A percentile compares a stretch with the other conserved stretches of the same genome.
Conservation (phyloP, 306 rosid genomes). For the Gastrolobium bilobum region DNA sequence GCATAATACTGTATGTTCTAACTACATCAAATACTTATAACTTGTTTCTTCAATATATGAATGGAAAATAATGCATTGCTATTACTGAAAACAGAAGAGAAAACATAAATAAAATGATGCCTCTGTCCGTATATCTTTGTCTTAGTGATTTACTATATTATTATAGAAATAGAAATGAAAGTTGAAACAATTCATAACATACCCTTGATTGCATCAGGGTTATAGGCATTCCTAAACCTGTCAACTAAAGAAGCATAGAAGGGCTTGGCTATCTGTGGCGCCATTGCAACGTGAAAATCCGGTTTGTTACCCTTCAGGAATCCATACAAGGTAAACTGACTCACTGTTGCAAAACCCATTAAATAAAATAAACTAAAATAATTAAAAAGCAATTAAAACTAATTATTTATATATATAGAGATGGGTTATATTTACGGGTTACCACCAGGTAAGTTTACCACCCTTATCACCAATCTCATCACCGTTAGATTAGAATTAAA, state of each 20-base stretch:
- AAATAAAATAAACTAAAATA: conserved; percentile 3
- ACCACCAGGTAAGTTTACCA: too few relatives aligned
- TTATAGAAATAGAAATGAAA: conserved; percentile 1
- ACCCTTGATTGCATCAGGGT: conserved; percentile 79
- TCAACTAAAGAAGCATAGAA: conserved; percentile 85
- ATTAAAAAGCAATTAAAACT: background rate
- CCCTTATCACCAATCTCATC: too few relatives aligned
- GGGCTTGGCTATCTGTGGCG: conserved; percentile 80
- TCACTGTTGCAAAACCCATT: conserved; percentile 67
- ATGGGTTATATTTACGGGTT: too few relatives aligned
- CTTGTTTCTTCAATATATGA: background rate
- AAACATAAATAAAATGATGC: background rate
- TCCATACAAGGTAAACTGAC: conserved; percentile 94
- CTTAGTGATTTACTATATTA: background rate
- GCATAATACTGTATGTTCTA: background rate
- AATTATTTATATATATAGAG: background rate
- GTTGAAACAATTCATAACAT: conserved; percentile 9
- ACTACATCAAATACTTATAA: conserved; percentile 13
- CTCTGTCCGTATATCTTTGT: background rate
- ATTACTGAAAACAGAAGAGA: background rate
- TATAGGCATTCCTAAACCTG: conserved; percentile 70
- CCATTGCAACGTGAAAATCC: conserved; percentile 95
- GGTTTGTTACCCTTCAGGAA: conserved; percentile 92
- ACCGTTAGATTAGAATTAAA: too few relatives aligned
- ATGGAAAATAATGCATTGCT: background rate